Evolutionary conservation across 176 grass and related monocot genomes (phyloP), one percentile per base, ranked within the genome.

Genomic region (Urochloa ruziziensis): DNA sequence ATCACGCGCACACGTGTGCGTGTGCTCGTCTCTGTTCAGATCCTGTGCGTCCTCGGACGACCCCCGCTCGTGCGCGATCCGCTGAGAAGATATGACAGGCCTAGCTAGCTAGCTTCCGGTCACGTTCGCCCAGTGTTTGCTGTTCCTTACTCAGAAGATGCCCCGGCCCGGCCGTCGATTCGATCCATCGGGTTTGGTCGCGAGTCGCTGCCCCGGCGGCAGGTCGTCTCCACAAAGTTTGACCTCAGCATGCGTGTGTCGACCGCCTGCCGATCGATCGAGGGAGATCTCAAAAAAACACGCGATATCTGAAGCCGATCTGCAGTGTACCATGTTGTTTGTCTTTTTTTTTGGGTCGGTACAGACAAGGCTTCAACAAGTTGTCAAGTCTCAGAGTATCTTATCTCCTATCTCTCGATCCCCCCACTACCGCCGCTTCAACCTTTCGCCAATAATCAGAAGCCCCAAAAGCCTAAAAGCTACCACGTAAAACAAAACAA

Each of bases 141-240:
- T n/a, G n/a, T n/a, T n/a, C n/a, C n/a, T n/a, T n/a, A n/a, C n/a
- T n/a, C n/a, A n/a, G n/a, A n/a, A n/a, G n/a, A n/a, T n/a, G n/a
- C n/a, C n/a, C n/a, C n/a, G n/a, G n/a, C n/a, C n/a, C 3, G 18
- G 67, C 39, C 49, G 21, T 12, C 13, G 77, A 65, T 9, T 12
- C 13, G 77, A 74, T 18, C 11, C 10, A 10, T 10, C 17, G 29
- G 33, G 61, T 62, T 85, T 0, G 88, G 53, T 81, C 36, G 82
- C 62, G 14, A 6, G 88, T 77, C 71, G 77, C 77, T 70, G 6
- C 28, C 14, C 39, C 52, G 42, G n/a, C 82, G 70, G 27, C 70
- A 81, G 70, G 77, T 89, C 88, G n/a, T n/a, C 39, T 57, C 86
- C 88, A 71, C 78, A 77, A 52, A 53, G 56, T 46, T 57, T 82